Percentiles rank a stretch among this genome's conserved stretches.
Conservation (phyloP, 352 stramenopile genomes). For the Phytophthora hybrid region DNA sequence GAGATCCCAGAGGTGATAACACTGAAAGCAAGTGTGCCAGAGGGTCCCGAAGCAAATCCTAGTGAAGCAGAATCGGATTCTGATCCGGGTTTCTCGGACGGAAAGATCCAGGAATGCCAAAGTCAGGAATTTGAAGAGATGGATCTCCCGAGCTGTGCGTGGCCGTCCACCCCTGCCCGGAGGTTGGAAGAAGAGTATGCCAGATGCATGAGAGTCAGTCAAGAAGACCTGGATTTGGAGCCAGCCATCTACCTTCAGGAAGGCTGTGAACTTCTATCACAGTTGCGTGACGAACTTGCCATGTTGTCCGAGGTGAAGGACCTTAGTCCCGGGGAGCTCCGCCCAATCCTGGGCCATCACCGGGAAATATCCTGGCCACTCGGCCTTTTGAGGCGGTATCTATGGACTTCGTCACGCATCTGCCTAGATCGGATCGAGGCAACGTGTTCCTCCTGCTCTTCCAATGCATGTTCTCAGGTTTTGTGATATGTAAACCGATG, state of each 20-base stretch:
- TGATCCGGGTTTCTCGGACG: too few relatives aligned
- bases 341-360: too few relatives aligned
- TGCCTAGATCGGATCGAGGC: too few relatives aligned
- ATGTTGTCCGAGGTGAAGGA: constrained; percentile 3
- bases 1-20: not conserved
- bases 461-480: too few relatives aligned
- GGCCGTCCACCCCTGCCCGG: not conserved
- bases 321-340: not conserved
- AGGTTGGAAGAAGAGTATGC: not conserved
- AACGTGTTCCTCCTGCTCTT: too few relatives aligned
- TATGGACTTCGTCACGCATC: too few relatives aligned
- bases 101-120: not conserved
- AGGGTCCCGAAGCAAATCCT: not conserved
- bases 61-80: too few relatives aligned
- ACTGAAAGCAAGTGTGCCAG: not conserved
- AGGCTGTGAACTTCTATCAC: constrained; percentile 3
- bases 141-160: not conserved
- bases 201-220: not conserved
- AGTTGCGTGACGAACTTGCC: not conserved
- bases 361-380: too few relatives aligned
- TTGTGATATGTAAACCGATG: too few relatives aligned
- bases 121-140: not conserved
- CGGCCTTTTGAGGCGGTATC: too few relatives aligned
- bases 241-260: constrained; percentile 4
- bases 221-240: constrained; percentile 1